phyloP scores from a whole-genome alignment of 176 grass and related monocot species.

The Tillandsia leiboldiana region DNA sequence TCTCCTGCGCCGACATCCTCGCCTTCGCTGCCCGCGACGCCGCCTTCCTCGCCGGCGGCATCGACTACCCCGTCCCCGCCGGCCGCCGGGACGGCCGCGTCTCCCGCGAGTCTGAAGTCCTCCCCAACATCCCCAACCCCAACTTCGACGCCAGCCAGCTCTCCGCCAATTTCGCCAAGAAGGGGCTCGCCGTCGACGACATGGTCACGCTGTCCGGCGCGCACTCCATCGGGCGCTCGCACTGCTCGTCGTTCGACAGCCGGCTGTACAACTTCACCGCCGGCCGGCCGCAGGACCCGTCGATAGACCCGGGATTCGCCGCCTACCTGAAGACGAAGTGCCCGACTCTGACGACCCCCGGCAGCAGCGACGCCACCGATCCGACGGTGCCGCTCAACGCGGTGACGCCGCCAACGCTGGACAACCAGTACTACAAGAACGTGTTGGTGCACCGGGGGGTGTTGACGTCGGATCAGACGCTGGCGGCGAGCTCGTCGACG shows the following conservation, averaged over 20 bases:
- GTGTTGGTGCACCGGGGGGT: slow-evolving; percentile 18
- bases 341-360: slow-evolving; percentile 19
- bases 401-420: slow-evolving; percentile 22
- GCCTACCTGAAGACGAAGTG: slow-evolving; percentile 25
- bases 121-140: slow-evolving; percentile 22
- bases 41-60: slow-evolving; percentile 19
- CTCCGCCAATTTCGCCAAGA: slow-evolving; percentile 14
- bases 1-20: slow-evolving; percentile 54
- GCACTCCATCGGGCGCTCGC: slow-evolving; percentile 40
- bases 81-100: slow-evolving; percentile 44
- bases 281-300: slow-evolving; percentile 16
- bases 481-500: slow-evolving; percentile 12
- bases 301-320: slow-evolving; percentile 12
- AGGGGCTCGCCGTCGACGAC: slow-evolving; percentile 27
- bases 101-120: slow-evolving; percentile 25
- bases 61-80: slow-evolving; percentile 20
- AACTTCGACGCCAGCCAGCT: background rate
- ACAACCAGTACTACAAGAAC: slow-evolving; percentile 54
- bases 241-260: slow-evolving; percentile 30
- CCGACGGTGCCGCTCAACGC: slow-evolving; percentile 37
- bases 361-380: slow-evolving; percentile 7
- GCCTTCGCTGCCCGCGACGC: slow-evolving; percentile 44
- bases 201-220: slow-evolving; percentile 35
- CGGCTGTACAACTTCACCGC: slow-evolving; percentile 33
- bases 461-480: slow-evolving; percentile 28